Evolutionary conservation across 345 rosid genomes (phyloP).

Genomic region (Moricandia moricandioides): DNA sequence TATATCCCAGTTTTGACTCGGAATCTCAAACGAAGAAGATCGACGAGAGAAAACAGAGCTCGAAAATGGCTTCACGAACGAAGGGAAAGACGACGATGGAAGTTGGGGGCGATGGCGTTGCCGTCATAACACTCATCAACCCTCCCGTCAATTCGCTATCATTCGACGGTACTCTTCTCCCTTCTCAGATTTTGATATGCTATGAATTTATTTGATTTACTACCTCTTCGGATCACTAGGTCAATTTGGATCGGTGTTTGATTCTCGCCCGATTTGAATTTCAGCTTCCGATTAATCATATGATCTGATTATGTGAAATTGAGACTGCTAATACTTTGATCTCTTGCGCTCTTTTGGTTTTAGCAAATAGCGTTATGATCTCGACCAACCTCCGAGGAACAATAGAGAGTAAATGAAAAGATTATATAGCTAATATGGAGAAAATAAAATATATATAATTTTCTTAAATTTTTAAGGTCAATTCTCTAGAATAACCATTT

Average conservation of each 20-base stretch:
- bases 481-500: too few relatives aligned
- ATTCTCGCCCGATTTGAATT: background rate
- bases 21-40: constrained; percentile 14
- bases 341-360: background rate
- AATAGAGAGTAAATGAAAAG: too few relatives aligned
- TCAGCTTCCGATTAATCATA: background rate
- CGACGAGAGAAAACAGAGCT: constrained; percentile 2
- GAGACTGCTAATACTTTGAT: background rate
- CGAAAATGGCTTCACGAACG: constrained; percentile 37
- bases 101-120: constrained; percentile 88
- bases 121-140: constrained; percentile 75
- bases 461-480: too few relatives aligned
- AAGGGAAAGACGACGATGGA: constrained; percentile 68
- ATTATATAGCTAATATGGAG: too few relatives aligned
- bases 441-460: too few relatives aligned
- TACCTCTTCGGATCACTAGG: too few relatives aligned
- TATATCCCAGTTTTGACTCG: constrained; percentile 8
- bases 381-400: too few relatives aligned
- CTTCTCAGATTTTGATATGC: too few relatives aligned
- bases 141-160: constrained; percentile 95
- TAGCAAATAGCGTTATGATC: too few relatives aligned
- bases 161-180: constrained; percentile 51
- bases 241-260: background rate
- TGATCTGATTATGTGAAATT: background rate
- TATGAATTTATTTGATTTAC: too few relatives aligned